phyloP scores from a whole-genome alignment of 1,139 yeast genomes.

The Yamadazyma epiphylla region DNA sequence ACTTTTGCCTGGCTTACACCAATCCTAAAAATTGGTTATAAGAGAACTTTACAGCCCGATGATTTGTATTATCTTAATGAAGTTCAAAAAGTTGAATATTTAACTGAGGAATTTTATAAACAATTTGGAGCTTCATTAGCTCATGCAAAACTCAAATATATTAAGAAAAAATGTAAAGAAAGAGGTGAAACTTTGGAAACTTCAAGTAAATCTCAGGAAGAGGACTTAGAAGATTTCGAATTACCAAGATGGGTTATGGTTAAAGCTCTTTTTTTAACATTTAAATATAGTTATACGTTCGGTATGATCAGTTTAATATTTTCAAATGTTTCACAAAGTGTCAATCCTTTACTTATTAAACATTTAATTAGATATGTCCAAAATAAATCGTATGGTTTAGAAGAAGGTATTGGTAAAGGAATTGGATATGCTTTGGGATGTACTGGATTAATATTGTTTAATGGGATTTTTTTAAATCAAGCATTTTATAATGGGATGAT shows the following conservation, averaged over 20 bases:
- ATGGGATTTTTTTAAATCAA: slow-evolving; percentile 26
- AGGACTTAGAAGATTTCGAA: slow-evolving; percentile 24
- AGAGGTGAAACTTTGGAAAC: slow-evolving; percentile 9
- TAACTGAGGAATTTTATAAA: slow-evolving; percentile 27
- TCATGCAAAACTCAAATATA: slow-evolving; percentile 20
- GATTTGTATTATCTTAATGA: slow-evolving; percentile 58
- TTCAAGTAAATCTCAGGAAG: slow-evolving; percentile 15
- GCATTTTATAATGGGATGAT: slow-evolving; percentile 24
- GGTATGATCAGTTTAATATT: slow-evolving; percentile 20
- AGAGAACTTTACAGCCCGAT: slow-evolving; percentile 59
- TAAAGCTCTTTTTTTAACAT: slow-evolving; percentile 21
- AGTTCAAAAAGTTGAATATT: slow-evolving; percentile 47
- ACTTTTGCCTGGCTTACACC: slow-evolving; percentile 63
- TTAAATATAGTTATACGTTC: slow-evolving; percentile 21
- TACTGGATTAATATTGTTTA: slow-evolving; percentile 21
- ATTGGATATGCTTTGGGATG: slow-evolving; percentile 37
- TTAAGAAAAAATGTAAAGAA: slow-evolving; percentile 22
- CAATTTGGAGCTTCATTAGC: slow-evolving; percentile 33
- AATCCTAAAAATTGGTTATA: slow-evolving; percentile 58
- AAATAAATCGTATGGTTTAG: slow-evolving; percentile 20
- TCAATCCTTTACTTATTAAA: slow-evolving; percentile 30
- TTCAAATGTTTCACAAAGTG: slow-evolving; percentile 19
- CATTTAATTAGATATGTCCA: slow-evolving; percentile 27
- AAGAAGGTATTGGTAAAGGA: slow-evolving; percentile 25
- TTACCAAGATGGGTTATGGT: slow-evolving; percentile 17